These are phyloP conservation scores for Chaetoceros tenuissimus DNA, from an alignment of 108 stramenopile genomes.

Conservation along the genomic window DNA sequence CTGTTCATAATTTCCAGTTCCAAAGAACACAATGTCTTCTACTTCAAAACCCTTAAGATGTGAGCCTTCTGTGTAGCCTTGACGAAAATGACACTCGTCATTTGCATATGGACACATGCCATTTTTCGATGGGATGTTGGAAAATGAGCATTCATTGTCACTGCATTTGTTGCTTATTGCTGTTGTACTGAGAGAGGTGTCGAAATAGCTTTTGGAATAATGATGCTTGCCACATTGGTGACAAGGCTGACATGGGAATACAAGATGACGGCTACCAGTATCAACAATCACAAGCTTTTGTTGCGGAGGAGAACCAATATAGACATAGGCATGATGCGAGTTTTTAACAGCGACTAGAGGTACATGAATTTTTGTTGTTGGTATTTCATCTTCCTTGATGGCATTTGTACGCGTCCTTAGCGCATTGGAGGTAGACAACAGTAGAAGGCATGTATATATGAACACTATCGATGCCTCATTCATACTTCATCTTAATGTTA, in stretches of 20 bases:
- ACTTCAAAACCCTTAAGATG: constrained; percentile 63
- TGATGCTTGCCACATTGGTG: constrained; percentile 44
- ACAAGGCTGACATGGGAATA: constrained; percentile 83
- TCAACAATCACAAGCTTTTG: constrained; percentile 91
- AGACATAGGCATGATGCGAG: constrained; percentile 84
- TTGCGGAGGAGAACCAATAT: constrained; percentile 89
- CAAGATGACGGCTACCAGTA: constrained; percentile 85
- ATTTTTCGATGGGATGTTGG: constrained; percentile 7
- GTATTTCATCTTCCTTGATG: not conserved
- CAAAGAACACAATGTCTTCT: constrained; percentile 67
- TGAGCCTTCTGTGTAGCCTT: constrained; percentile 74
- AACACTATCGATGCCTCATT: no score
- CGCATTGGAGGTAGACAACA: no score
- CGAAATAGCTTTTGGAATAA: constrained; percentile 17
- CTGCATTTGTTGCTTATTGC: constrained; percentile 1
- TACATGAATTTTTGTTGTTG: constrained; percentile 16
- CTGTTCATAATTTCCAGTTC: constrained; percentile 14
- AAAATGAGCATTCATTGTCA: not conserved
- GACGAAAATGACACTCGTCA: constrained; percentile 38
- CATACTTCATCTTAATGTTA: no score
- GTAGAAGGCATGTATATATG: no score
- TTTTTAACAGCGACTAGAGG: constrained; percentile 66
- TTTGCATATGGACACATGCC: constrained; percentile 12
- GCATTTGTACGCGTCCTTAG: no score
- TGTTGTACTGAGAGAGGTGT: constrained; percentile 19